phyloP scores from a whole-genome alignment of 169 alveolate genomes.

The Cryptosporidium canis region DNA sequence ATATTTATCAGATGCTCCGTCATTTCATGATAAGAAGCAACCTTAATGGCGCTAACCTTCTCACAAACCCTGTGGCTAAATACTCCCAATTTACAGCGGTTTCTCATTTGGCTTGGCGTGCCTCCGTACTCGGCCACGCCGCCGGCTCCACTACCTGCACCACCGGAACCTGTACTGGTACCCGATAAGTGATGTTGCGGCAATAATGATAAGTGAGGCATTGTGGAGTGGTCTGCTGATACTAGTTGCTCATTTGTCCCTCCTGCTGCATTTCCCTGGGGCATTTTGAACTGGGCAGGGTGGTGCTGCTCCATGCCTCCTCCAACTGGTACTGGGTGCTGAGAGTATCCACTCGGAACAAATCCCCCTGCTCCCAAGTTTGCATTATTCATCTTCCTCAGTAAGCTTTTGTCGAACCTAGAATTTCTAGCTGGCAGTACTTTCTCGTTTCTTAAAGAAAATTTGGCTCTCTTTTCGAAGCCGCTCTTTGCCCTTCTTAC shows the following conservation, averaged over 20 bases:
- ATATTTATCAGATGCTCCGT: slow-evolving; percentile 66
- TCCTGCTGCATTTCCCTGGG: slow-evolving; percentile 15
- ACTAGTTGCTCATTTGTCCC: slow-evolving; percentile 46
- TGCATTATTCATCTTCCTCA: slow-evolving; percentile 10
- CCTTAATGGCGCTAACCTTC: slow-evolving; percentile 68
- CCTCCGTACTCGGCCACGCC: slow-evolving; percentile 69
- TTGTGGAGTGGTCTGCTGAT: slow-evolving; percentile 42
- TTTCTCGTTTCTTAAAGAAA: not conserved
- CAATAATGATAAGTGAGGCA: slow-evolving; percentile 52
- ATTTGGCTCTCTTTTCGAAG: slow-evolving; percentile 14
- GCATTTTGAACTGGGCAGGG: slow-evolving; percentile 50
- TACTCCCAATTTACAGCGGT: slow-evolving; percentile 70
- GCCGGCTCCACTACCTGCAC: slow-evolving; percentile 71
- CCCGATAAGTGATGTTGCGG: slow-evolving; percentile 64
- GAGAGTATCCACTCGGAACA: slow-evolving; percentile 64
- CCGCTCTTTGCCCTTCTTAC: not conserved
- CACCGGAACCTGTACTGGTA: slow-evolving; percentile 48
- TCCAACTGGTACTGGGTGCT: slow-evolving; percentile 59
- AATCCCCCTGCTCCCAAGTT: slow-evolving; percentile 71
- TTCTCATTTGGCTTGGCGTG: slow-evolving; percentile 66
- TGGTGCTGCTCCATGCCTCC: slow-evolving; percentile 71
- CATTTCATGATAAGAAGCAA: slow-evolving; percentile 71
- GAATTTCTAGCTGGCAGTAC: not conserved
- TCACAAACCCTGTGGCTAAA: slow-evolving; percentile 70
- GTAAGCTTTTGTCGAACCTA: not conserved